Percentiles rank a stretch among this genome's conserved stretches.
These are phyloP conservation scores for Suillus subluteus DNA, from an alignment of 768 basidiomycete genomes.

Conservation along the genomic window DNA sequence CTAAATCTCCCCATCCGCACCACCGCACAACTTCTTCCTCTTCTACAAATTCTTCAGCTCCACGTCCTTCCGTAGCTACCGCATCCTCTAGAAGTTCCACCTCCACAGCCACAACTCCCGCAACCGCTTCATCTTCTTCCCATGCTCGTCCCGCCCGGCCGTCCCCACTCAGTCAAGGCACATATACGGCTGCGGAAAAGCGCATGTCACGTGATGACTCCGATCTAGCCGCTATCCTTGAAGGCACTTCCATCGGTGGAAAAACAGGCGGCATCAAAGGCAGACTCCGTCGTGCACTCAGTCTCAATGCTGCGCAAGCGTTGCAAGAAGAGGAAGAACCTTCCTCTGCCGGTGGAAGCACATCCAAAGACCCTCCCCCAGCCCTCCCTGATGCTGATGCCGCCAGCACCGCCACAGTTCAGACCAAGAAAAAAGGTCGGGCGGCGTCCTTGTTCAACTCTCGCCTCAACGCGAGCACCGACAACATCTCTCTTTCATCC, in stretches of 20 bases:
- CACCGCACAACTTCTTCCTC: constrained; percentile 37
- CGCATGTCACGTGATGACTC: constrained; percentile 81
- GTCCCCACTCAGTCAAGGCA: constrained; percentile 40
- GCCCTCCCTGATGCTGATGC: constrained; percentile 28
- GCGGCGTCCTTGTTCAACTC: constrained; percentile 85
- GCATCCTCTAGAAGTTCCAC: constrained; percentile 33
- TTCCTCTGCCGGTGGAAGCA: constrained; percentile 31
- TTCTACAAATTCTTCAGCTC: constrained; percentile 24
- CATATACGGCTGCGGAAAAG: constrained; percentile 64
- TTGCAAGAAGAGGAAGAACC: constrained; percentile 57
- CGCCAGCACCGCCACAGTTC: constrained; percentile 43
- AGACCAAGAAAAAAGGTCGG: constrained; percentile 71
- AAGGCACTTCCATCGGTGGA: constrained; percentile 46
- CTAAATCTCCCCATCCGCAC: constrained; percentile 28
- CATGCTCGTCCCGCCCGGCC: constrained; percentile 37
- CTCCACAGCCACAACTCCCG: constrained; percentile 18
- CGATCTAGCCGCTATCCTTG: constrained; percentile 60
- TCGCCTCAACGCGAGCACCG: constrained; percentile 84
- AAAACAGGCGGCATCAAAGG: constrained; percentile 77
- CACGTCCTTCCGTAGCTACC: constrained; percentile 31
- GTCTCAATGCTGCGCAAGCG: constrained; percentile 59
- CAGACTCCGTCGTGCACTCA: constrained; percentile 73
- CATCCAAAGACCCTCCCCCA: constrained; percentile 27
- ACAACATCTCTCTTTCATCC: constrained; percentile 93
- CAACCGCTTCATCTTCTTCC: constrained; percentile 24